Conservation (phyloP, 306 rosid species). For the Medicago lupulina region DNA sequence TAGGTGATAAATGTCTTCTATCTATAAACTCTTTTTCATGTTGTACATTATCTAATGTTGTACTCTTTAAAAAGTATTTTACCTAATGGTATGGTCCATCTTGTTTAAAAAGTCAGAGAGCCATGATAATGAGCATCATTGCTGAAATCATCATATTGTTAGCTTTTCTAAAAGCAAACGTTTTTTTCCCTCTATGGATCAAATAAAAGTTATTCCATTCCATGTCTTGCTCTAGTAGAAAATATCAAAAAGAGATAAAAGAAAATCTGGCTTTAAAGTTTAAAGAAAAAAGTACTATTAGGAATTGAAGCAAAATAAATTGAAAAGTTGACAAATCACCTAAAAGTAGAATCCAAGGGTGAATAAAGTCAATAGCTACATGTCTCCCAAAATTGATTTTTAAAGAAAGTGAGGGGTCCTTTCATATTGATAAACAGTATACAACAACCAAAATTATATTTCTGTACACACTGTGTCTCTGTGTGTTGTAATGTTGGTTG, state of each 20-base stretch:
- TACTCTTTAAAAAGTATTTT: neutral
- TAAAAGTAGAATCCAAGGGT: constrained; percentile 56
- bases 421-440: constrained; percentile 42
- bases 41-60: neutral
- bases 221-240: constrained; percentile 37
- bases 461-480: constrained; percentile 21
- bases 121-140: constrained; percentile 61
- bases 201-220: constrained; percentile 25
- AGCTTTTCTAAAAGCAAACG: constrained; percentile 27
- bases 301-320: constrained; percentile 35
- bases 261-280: constrained; percentile 33
- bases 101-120: constrained; percentile 38
- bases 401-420: constrained; percentile 15
- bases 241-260: constrained; percentile 19
- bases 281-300: constrained; percentile 7
- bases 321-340: constrained; percentile 40
- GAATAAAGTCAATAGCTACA: constrained; percentile 43
- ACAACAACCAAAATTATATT: constrained; percentile 48
- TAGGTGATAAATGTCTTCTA: neutral
- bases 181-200: constrained; percentile 47
- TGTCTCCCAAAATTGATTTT: constrained; percentile 42
- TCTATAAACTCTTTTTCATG: neutral
- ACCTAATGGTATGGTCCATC: constrained; percentile 26
- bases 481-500: constrained; percentile 55
- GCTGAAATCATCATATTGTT: constrained; percentile 51